A percentile compares a stretch with the other conserved stretches of the same genome.
Evolutionary conservation across 2,329 filamentous ascomycete genomes (phyloP).

Genomic region (Berkeleyomyces rouxiae): DNA sequence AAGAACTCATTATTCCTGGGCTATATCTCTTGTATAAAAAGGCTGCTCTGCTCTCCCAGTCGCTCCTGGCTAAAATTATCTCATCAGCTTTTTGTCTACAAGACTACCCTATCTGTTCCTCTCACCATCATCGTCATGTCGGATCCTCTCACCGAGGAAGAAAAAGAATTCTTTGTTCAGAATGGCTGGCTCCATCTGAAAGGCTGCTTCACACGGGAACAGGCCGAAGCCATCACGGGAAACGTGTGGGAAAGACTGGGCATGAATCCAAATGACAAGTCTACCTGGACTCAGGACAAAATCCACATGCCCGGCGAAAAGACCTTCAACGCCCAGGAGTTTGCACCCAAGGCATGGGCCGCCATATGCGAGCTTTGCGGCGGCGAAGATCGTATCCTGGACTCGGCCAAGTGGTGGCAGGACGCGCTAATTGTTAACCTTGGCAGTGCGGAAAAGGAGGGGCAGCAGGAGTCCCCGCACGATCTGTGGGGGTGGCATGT

Average conservation of each 20-base stretch:
- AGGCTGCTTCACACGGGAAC: conserved; percentile 24
- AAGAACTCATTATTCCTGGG: not conserved
- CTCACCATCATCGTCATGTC: not conserved
- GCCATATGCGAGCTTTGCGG: conserved; percentile 51
- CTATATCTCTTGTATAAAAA: not conserved
- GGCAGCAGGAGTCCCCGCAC: conserved; percentile 31
- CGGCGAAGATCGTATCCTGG: conserved; percentile 37
- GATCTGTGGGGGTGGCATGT: conserved; percentile 47
- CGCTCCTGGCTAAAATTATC: not conserved
- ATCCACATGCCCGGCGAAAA: conserved; percentile 48
- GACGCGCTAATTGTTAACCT: conserved; percentile 56
- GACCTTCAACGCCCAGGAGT: conserved; percentile 33
- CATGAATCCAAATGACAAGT: conserved; percentile 44
- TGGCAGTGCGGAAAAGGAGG: conserved; percentile 36
- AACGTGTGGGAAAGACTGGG: conserved; percentile 49
- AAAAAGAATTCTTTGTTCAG: conserved; percentile 26
- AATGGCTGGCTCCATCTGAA: conserved; percentile 24
- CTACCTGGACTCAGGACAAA: conserved; percentile 45
- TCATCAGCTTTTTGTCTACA: not conserved
- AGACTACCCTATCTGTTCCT: not conserved
- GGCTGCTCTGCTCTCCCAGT: not conserved
- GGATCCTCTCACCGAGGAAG: conserved; percentile 22
- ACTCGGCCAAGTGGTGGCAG: conserved; percentile 38
- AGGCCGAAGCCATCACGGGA: conserved; percentile 21
- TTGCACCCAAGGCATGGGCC: conserved; percentile 49